Evolutionary conservation across 75 land plant genomes (phyloP).

Genomic region (Picea glauca): DNA sequence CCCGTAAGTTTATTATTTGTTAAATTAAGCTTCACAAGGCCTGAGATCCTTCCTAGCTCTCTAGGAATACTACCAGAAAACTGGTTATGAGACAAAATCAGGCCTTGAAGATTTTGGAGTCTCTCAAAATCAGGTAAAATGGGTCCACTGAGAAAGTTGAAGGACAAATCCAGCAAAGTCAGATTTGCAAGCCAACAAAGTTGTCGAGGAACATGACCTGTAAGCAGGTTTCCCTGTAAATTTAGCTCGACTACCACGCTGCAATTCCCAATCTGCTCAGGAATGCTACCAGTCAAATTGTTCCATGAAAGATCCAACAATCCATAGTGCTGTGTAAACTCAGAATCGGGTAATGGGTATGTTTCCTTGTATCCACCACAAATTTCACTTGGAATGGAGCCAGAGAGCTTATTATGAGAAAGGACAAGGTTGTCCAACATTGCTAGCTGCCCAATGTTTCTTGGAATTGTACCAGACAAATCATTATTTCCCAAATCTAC

Average conservation of each 20-base stretch:
- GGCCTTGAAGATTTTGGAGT: slow-evolving; percentile 41
- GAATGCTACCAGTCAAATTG: slow-evolving; percentile 38
- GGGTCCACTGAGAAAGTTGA: slow-evolving; percentile 39
- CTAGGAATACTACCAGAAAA: slow-evolving; percentile 38
- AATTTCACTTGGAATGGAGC: slow-evolving; percentile 54
- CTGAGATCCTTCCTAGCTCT: slow-evolving; percentile 18
- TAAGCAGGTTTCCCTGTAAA: slow-evolving; percentile 53
- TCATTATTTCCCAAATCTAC: slow-evolving; percentile 63
- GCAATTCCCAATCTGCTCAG: slow-evolving; percentile 42
- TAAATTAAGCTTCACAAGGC: slow-evolving; percentile 57
- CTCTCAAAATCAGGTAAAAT: slow-evolving; percentile 26
- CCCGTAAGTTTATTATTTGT: slow-evolving; percentile 46
- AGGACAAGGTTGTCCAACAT: slow-evolving; percentile 66
- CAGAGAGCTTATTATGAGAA: slow-evolving; percentile 69
- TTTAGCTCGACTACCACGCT: slow-evolving; percentile 39
- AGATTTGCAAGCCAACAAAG: slow-evolving; percentile 47
- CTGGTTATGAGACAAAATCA: slow-evolving; percentile 36
- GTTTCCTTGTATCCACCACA: slow-evolving; percentile 50
- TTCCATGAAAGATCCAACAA: slow-evolving; percentile 59
- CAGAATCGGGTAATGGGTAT: slow-evolving; percentile 45
- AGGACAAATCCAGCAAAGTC: slow-evolving; percentile 59
- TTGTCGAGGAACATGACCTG: slow-evolving; percentile 52
- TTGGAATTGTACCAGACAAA: slow-evolving; percentile 62
- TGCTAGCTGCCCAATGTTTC: slow-evolving; percentile 32
- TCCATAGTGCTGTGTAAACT: slow-evolving; percentile 68